phyloP scores from a whole-genome alignment of 2,329 filamentous ascomycete genomes.

The Penicillium sp. region DNA sequence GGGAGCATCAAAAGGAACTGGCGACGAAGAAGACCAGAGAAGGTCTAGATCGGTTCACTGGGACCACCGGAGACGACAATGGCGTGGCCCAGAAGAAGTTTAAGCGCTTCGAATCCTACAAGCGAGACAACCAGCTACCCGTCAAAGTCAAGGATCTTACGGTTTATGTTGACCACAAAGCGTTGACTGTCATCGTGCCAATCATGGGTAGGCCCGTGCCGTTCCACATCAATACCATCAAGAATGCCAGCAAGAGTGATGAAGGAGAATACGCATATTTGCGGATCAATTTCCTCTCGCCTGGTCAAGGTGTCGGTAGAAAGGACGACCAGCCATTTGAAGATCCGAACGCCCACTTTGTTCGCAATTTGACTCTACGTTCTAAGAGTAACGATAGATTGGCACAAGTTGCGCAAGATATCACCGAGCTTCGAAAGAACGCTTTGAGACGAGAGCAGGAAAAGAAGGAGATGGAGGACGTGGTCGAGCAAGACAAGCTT shows the following conservation, averaged over 20 bases:
- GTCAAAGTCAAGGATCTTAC: conserved; percentile 77
- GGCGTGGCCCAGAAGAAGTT: conserved; percentile 96
- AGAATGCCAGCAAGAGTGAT: conserved; percentile 97
- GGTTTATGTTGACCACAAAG: conserved; percentile 89
- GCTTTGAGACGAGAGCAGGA: conserved; percentile 90
- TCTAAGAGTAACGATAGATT: conserved; percentile 87
- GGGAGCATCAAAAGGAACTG: conserved; percentile 89
- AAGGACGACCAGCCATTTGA: conserved; percentile 99
- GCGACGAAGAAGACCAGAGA: conserved; percentile 86
- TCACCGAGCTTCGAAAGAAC: conserved; percentile 94
- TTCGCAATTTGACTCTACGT: conserved; percentile 91
- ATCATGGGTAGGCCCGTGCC: conserved; percentile 97
- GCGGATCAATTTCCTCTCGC: conserved; percentile 95
- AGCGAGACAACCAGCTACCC: conserved; percentile 93
- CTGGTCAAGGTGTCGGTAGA: conserved; percentile 92
- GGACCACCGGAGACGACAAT: conserved; percentile 80
- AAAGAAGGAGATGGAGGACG: conserved; percentile 99
- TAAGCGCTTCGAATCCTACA: conserved; percentile 98
- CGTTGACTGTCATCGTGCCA: conserved; percentile 84
- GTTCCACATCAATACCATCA: conserved; percentile 98
- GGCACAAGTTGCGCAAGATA: conserved; percentile 86
- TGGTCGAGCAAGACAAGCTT: conserved; percentile 97
- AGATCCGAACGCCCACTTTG: conserved; percentile 91
- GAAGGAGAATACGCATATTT: conserved; percentile 93
- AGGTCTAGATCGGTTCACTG: conserved; percentile 80